phyloP scores from a whole-genome alignment of 306 rosid species.

The Lotus japonicus region DNA sequence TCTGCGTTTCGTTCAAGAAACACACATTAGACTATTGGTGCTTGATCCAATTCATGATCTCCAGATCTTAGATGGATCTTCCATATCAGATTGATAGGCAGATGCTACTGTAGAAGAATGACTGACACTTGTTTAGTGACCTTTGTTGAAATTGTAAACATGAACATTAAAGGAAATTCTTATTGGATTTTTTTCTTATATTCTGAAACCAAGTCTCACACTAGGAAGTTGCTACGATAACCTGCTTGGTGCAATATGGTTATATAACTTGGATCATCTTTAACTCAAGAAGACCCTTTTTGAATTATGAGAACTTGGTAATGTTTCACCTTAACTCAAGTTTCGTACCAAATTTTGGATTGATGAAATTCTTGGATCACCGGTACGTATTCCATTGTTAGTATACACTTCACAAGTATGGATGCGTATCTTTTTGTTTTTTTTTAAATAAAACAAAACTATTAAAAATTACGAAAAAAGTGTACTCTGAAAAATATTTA shows the following conservation, averaged over 20 bases:
- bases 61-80: background rate
- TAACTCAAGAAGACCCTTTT: background rate
- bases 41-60: constrained; percentile 3
- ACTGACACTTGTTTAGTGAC: background rate
- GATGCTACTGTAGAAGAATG: constrained; percentile 7
- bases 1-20: background rate
- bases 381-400: background rate
- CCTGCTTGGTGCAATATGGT: background rate
- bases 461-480: too few species aligned
- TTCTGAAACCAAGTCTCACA: background rate
- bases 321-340: background rate
- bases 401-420: background rate
- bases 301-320: too few species aligned
- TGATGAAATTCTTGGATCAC: background rate
- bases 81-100: background rate
- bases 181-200: background rate
- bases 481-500: too few species aligned
- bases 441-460: too few species aligned
- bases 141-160: constrained; percentile 19
- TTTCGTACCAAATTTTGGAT: background rate
- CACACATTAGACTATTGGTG: background rate
- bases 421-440: too few species aligned
- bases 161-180: constrained; percentile 5
- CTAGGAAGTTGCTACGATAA: too few species aligned
- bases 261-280: background rate